Evolutionary conservation across 768 basidiomycete genomes (phyloP).

Genomic region (Tricholoma furcatifolium): DNA sequence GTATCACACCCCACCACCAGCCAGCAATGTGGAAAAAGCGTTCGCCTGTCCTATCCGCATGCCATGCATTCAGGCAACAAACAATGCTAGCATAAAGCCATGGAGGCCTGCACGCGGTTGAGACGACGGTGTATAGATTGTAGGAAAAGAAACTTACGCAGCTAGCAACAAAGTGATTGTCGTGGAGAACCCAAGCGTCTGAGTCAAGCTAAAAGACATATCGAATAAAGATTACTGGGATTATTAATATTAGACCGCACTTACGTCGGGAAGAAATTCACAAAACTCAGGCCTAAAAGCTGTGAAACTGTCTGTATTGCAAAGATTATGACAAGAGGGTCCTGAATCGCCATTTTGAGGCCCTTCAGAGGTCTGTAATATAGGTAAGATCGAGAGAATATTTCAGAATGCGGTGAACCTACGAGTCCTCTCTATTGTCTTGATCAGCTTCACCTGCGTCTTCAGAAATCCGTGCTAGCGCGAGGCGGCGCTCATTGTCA

Average conservation of each 20-base stretch:
- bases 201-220: conserved; percentile 41
- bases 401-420: conserved; percentile 19
- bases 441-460: conserved; percentile 67
- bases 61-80: conserved; percentile 52
- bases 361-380: conserved; percentile 44
- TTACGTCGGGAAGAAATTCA: conserved; percentile 60
- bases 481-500: conserved; percentile 49
- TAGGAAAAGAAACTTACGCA: conserved; percentile 39
- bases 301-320: conserved; percentile 49
- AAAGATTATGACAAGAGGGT: conserved; percentile 54
- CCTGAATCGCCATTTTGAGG: conserved; percentile 54
- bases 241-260: conserved; percentile 2
- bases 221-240: background rate
- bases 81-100: conserved; percentile 57
- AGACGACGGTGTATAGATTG: background rate
- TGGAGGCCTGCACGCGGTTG: conserved; percentile 44
- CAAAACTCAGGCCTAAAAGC: conserved; percentile 55
- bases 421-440: conserved; percentile 60
- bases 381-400: background rate
- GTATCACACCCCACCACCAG: conserved; percentile 60
- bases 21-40: conserved; percentile 58
- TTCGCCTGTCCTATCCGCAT: conserved; percentile 61
- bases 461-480: conserved; percentile 64
- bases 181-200: conserved; percentile 59
- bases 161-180: conserved; percentile 59